phyloP scores from a whole-genome alignment of 2,329 filamentous ascomycete species.

The Botrytis galanthina region DNA sequence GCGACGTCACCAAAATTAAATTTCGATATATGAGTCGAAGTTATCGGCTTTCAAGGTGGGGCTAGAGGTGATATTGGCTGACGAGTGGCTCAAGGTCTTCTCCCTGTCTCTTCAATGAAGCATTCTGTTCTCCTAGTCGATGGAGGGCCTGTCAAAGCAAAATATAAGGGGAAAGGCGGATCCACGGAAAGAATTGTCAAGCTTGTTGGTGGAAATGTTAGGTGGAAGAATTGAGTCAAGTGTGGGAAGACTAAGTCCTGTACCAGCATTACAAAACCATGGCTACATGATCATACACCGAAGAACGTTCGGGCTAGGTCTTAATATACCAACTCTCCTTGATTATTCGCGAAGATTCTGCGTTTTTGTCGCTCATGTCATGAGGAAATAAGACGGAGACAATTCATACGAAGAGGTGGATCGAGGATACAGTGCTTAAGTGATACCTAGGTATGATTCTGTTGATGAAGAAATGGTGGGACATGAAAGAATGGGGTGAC shows the following conservation, averaged over 20 bases:
- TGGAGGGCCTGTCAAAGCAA: slow-evolving; percentile 34
- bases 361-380: slow-evolving; percentile 41
- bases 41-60: slow-evolving; percentile 44
- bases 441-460: slow-evolving; percentile 43
- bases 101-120: slow-evolving; percentile 40
- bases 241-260: slow-evolving; percentile 41
- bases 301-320: slow-evolving; percentile 46
- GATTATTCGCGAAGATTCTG: slow-evolving; percentile 40
- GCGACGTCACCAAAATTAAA: slow-evolving; percentile 41
- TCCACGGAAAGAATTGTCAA: slow-evolving; percentile 38
- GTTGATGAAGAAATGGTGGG: slow-evolving; percentile 44
- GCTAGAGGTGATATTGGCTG: slow-evolving; percentile 42
- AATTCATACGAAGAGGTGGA: slow-evolving; percentile 47
- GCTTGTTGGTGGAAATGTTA: slow-evolving; percentile 32
- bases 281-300: slow-evolving; percentile 42
- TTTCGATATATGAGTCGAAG: slow-evolving; percentile 46
- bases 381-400: slow-evolving; percentile 44
- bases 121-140: slow-evolving; percentile 27
- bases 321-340: slow-evolving; percentile 43
- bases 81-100: slow-evolving; percentile 34
- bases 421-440: slow-evolving; percentile 39
- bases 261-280: slow-evolving; percentile 44
- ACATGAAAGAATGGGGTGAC: slow-evolving; percentile 44
- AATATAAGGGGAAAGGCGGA: neutral
- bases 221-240: neutral